Conservation (phyloP, 495 filamentous ascomycete species). For the Elasticomyces elasticus region DNA sequence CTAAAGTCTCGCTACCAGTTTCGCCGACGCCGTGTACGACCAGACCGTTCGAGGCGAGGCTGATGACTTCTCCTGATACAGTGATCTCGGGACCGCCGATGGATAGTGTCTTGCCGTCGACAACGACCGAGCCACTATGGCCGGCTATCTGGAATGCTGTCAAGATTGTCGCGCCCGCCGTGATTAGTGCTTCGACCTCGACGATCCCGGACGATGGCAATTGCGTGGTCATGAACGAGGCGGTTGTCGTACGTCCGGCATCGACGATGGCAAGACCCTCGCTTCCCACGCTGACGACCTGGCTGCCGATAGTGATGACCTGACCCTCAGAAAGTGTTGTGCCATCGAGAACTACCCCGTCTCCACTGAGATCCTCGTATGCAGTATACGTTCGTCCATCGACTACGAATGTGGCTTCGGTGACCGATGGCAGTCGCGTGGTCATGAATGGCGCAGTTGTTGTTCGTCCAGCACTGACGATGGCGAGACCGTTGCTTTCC, state of each 20-base stretch:
- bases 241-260: background rate
- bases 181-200: background rate
- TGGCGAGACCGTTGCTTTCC: background rate
- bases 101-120: background rate
- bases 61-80: background rate
- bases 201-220: background rate
- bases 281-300: background rate
- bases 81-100: background rate
- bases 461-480: background rate
- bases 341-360: background rate
- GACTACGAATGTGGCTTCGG: background rate
- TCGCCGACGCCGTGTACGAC: background rate
- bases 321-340: background rate
- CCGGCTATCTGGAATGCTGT: slow-evolving; percentile 1
- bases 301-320: background rate
- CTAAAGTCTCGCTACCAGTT: background rate
- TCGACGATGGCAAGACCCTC: background rate
- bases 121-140: background rate
- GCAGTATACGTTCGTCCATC: background rate
- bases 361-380: background rate
- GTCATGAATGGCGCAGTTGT: background rate
- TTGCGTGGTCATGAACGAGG: background rate
- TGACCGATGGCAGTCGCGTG: background rate
- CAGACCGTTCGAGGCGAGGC: background rate
- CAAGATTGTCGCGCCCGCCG: background rate